phyloP scores from a whole-genome alignment of 2,329 filamentous ascomycete genomes.

The Fusarium foetens region DNA sequence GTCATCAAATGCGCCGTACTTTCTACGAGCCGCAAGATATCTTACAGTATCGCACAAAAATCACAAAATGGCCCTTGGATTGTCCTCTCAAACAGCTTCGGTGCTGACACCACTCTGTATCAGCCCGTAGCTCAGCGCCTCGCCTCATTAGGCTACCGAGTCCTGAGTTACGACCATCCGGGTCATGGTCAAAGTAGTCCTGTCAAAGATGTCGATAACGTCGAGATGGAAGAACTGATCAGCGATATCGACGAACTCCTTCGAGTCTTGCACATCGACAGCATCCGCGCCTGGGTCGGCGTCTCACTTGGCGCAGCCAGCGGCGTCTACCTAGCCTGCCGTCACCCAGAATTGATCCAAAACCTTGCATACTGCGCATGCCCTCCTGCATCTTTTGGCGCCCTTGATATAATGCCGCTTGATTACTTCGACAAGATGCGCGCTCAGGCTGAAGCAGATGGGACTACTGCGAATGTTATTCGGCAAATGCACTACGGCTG shows the following conservation, averaged over 20 bases:
- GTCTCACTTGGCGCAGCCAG: conserved; percentile 6
- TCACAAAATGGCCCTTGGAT: neutral
- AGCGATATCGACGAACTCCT: neutral
- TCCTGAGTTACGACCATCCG: conserved; percentile 9
- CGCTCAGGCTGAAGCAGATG: neutral
- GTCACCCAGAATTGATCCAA: neutral
- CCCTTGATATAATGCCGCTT: neutral
- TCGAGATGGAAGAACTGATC: neutral
- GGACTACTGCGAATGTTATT: neutral
- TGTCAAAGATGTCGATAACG: neutral
- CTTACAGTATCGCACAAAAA: neutral
- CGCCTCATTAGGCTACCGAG: neutral
- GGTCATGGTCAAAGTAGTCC: neutral
- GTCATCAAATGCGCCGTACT: neutral
- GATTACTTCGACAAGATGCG: conserved; percentile 1
- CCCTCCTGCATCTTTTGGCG: neutral
- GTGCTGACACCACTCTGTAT: neutral
- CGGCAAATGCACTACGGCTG: conserved; percentile 11
- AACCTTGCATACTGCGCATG: neutral
- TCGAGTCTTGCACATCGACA: neutral
- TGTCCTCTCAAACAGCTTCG: conserved; percentile 1
- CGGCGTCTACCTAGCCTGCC: neutral
- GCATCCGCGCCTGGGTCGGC: neutral
- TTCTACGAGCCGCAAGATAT: neutral
- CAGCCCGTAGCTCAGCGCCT: neutral